A percentile compares a stretch with the other conserved stretches of the same genome.
Evolutionary conservation across 139 green algal genomes (phyloP).

Genomic region (Tetraselmis chui): DNA sequence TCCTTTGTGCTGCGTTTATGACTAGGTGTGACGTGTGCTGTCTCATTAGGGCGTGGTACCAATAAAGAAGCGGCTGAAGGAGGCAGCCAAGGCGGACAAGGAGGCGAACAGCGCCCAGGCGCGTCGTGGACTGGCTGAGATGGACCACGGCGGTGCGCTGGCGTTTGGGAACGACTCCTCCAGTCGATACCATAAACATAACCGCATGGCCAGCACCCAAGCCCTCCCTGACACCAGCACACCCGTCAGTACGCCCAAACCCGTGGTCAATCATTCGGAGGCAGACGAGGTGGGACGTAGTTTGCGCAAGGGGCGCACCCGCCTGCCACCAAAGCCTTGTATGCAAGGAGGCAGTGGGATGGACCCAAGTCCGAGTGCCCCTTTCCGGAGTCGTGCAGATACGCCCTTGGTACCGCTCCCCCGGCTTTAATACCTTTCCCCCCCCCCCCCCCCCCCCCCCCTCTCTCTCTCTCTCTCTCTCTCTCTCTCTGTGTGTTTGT

Average conservation of each 20-base stretch:
- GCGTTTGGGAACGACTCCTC: neutral
- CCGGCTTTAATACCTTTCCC: neutral
- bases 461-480: too few species aligned
- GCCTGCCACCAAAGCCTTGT: neutral
- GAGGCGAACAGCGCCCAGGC: neutral
- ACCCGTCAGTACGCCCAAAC: neutral
- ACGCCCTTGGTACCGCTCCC: neutral
- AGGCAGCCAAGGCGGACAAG: neutral
- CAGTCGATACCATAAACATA: neutral
- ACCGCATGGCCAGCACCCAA: neutral
- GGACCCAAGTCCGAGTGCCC: neutral
- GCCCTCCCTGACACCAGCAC: neutral
- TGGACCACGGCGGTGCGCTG: too few species aligned
- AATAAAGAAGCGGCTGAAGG: neutral
- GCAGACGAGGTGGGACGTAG: neutral
- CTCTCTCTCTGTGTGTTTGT: too few species aligned
- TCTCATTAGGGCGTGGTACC: neutral
- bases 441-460: too few species aligned
- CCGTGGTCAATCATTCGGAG: too few species aligned
- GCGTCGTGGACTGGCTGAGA: too few species aligned
- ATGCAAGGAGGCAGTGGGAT: neutral
- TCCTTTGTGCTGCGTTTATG: too few species aligned
- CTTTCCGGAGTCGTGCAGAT: neutral
- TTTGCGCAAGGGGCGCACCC: neutral
- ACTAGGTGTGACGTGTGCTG: too few species aligned